Base-by-base conservation (phyloP, 495 filamentous ascomycete genomes). In the Filosporella fistucella region DNA sequence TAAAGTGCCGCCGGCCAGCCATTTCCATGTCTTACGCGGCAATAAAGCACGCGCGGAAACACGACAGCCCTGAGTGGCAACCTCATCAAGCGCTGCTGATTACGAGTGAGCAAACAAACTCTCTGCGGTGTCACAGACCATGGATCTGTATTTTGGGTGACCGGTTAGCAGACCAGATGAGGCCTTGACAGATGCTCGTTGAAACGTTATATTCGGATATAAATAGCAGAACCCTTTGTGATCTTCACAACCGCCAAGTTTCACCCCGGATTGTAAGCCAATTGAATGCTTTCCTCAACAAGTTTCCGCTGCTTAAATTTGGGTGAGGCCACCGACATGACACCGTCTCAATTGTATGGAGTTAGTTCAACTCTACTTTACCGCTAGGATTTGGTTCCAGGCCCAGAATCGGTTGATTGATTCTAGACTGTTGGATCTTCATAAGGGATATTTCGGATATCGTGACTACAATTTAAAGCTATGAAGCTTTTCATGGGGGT, bases 31-130 rank as follows among this genome's bases (percentile, higher is more conserved):
- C 51, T 49, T 37, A 45, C 51, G 51, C 51, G 51, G 45, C 51
- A 48, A 47, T n/a, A 48, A 47, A 42, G 35, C 34, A 39, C 49
- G 42, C 49, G 49, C 49, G 43, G 50, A 46, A 45, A 40, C 42
- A 41, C 42, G 40, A 34, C 26, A 25, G 22, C 10, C 21, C n/a
- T 18, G 5, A 23, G 21, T 45, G 33, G 51, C 45, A 14, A 49
- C 39, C 18, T 26, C 38, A 44, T 32, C 38, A 54, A 45, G 51
- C 51, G 45, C 45, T 54, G 26, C 26, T 37, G 38, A 25, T 26
- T 29, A 2, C 4, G 5, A 21, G 8, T 8, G 8, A 8, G 28
- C 28, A 8, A 8, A 8, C 28, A n/a, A n/a, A 8, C 28, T 30
- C n/a, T n/a, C n/a, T n/a, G n/a, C n/a, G 28, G 14, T 36, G 36